Evolutionary conservation across 768 basidiomycete genomes (phyloP).

Genomic region (Tricholoma bakamatsutake): DNA sequence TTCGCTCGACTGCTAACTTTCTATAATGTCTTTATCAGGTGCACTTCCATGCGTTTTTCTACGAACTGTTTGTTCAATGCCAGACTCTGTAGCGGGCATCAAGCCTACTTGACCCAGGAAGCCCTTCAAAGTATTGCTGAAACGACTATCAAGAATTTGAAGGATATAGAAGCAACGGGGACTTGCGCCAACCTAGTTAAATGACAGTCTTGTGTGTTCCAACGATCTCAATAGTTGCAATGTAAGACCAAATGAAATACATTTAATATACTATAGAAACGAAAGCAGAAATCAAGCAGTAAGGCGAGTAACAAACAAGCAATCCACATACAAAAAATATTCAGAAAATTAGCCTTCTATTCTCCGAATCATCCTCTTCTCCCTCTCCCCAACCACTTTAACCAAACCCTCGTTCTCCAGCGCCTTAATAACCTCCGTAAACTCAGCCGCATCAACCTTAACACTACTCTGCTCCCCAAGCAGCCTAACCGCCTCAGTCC

Average conservation of each 20-base stretch:
- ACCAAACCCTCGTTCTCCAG: conserved; percentile 84
- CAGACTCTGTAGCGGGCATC: conserved; percentile 29
- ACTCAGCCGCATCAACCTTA: conserved; percentile 73
- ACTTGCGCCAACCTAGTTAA: conserved; percentile 23
- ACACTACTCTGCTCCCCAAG: conserved; percentile 84
- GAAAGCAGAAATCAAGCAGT: neutral
- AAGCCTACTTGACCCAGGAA: conserved; percentile 37
- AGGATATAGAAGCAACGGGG: conserved; percentile 26
- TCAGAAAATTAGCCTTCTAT: conserved; percentile 38
- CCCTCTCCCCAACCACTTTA: conserved; percentile 83
- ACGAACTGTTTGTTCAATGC: neutral
- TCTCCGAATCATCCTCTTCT: conserved; percentile 72
- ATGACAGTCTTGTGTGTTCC: neutral
- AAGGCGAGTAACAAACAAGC: neutral
- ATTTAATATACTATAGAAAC: neutral
- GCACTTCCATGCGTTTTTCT: conserved; percentile 1
- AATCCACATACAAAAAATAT: neutral
- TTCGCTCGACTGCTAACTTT: conserved; percentile 40
- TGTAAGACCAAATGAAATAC: neutral
- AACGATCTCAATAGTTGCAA: neutral
- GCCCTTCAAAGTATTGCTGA: conserved; percentile 35
- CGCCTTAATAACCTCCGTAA: conserved; percentile 68
- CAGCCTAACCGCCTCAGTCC: conserved; percentile 74
- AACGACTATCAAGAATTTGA: conserved; percentile 31
- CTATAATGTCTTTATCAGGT: conserved; percentile 43